Evolutionary conservation across 2,329 filamentous ascomycete genomes (phyloP), one percentile per base, ranked within the genome.

Genomic region (Amauroascus verrucosus): DNA sequence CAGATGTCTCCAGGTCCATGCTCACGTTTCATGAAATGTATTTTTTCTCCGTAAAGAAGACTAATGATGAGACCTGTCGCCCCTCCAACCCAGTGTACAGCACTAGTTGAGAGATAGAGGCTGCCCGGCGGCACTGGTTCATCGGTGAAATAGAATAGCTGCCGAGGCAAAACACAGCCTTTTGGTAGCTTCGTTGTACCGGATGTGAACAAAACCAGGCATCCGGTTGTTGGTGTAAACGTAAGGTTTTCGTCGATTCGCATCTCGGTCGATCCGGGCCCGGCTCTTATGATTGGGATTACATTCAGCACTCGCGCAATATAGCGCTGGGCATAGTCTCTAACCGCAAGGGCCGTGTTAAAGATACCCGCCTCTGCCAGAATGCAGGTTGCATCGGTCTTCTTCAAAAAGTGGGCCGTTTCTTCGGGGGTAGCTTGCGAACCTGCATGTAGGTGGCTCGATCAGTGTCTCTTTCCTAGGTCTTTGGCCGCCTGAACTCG

Each of bases 171-270:
- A 0, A 75, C 69, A 24, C 70, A 67, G 11, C 70, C 72, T 57
- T 74, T 75, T 0, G 72, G 72, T 0, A 67, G 67, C 0, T 71
- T 72, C 1, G 71, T 74, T 0, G 71, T 75, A 1, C 72, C 72
- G 28, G 68, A 72, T 3, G 71, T 75, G 62, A 73, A 75, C 22
- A 75, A 73, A 2, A 75, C 71, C 5, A 74, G 65, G 30, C 30
- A 46, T 9, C 30, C 33, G n/a, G 26, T 3, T 9, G n/a, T 35
- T 20, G 52, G 32, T 1, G 46, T 6, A 20, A 54, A 44, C 2
- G 18, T 24, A 6, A 54, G 13, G 3, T 43, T 9, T 13, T 54
- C 33, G 26, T 48, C 45, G 24, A 54, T 30, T 14, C 32, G 8
- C 13, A 54, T 37, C 24, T 32, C 37, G 24, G 6, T 18, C 14